Evolutionary conservation across 179 eudicot species (phyloP).

Genomic region (Silene noctiflora): DNA sequence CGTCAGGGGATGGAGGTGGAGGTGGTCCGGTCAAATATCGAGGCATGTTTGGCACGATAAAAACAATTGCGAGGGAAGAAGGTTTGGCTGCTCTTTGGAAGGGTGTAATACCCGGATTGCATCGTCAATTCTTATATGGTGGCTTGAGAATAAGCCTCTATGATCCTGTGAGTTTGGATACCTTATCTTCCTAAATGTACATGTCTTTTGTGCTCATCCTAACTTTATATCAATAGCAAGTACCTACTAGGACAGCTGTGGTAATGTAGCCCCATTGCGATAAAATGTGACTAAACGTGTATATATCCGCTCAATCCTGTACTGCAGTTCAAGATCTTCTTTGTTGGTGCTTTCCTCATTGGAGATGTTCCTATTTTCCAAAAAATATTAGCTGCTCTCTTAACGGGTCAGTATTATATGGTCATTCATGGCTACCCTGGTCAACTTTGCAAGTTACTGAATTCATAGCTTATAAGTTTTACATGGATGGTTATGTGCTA

Average conservation of each 20-base stretch:
- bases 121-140: constrained; percentile 78
- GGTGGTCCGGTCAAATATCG: constrained; percentile 47
- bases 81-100: constrained; percentile 84
- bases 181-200: constrained; percentile 1
- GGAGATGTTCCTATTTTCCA: constrained; percentile 64
- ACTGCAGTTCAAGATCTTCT: constrained; percentile 70
- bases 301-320: not conserved
- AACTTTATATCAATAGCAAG: not conserved
- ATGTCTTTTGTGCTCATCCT: constrained; percentile 4
- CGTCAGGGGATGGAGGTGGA: constrained; percentile 43
- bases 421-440: not conserved
- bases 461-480: not conserved
- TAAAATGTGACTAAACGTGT: constrained; percentile 1
- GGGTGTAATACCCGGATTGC: constrained; percentile 77
- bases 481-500: not conserved
- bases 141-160: constrained; percentile 83
- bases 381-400: constrained; percentile 74
- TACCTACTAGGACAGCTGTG: not conserved
- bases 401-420: constrained; percentile 53
- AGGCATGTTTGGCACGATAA: constrained; percentile 65
- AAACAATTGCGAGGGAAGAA: constrained; percentile 75
- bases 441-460: not conserved
- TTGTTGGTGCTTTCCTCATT: constrained; percentile 46
- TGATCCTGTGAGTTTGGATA: constrained; percentile 61
- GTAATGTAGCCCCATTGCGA: not conserved